phyloP scores from a whole-genome alignment of 1,284 basidiomycete genomes.

The Boletus smithii region DNA sequence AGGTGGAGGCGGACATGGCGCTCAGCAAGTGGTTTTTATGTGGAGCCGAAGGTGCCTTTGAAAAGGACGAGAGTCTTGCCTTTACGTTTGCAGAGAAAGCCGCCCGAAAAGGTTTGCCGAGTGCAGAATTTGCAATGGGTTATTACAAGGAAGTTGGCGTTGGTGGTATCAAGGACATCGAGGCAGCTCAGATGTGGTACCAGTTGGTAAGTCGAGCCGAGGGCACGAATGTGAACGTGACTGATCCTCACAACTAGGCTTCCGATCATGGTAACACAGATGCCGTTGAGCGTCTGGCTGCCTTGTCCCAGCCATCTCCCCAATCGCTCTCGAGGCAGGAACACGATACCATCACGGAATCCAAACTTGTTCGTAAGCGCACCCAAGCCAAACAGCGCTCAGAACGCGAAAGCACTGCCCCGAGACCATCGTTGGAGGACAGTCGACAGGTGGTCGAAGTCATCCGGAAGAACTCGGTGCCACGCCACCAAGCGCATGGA shows the following conservation, averaged over 20 bases:
- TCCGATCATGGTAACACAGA: conserved; percentile 79
- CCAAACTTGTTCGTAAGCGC: conserved; percentile 76
- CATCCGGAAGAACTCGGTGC: conserved; percentile 39
- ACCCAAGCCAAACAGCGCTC: conserved; percentile 78
- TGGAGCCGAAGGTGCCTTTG: conserved; percentile 76
- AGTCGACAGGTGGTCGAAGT: conserved; percentile 37
- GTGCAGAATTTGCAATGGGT: conserved; percentile 92
- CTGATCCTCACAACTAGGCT: conserved; percentile 45
- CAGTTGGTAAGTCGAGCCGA: conserved; percentile 41
- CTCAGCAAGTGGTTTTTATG: conserved; percentile 95
- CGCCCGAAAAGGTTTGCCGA: conserved; percentile 73
- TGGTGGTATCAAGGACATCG: conserved; percentile 64
- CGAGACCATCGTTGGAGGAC: conserved; percentile 25
- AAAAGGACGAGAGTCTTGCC: conserved; percentile 87
- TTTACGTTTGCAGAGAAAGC: conserved; percentile 92
- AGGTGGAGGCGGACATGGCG: conserved; percentile 94
- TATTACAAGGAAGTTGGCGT: conserved; percentile 87
- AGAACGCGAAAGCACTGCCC: conserved; percentile 38
- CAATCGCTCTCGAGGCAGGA: conserved; percentile 71
- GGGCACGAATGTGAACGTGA: neutral
- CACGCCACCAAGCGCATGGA: conserved; percentile 14
- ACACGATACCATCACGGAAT: conserved; percentile 77
- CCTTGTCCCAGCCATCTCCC: conserved; percentile 57
- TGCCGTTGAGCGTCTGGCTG: conserved; percentile 71
- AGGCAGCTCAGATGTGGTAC: conserved; percentile 71